These are phyloP conservation scores for Posidonia oceanica DNA, from an alignment of 116 monocot species.

Conservation along the genomic window DNA sequence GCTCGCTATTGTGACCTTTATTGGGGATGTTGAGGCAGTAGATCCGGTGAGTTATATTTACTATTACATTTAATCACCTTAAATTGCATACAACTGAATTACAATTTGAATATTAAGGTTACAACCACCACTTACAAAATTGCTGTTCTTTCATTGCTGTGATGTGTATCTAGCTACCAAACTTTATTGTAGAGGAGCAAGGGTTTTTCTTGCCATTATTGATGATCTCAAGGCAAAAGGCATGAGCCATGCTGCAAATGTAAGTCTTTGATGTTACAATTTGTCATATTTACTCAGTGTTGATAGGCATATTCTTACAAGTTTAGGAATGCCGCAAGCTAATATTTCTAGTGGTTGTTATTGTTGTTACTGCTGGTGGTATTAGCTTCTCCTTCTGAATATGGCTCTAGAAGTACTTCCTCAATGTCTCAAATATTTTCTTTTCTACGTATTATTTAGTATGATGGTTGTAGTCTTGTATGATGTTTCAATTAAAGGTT, in stretches of 20 bases:
- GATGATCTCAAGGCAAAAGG: slow-evolving; percentile 81
- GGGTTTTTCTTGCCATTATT: slow-evolving; percentile 72
- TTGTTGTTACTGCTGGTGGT: no score
- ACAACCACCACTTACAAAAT: background rate
- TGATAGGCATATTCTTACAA: background rate
- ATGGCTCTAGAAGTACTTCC: no score
- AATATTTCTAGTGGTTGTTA: no score
- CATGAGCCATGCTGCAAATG: slow-evolving; percentile 76
- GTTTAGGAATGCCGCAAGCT: slow-evolving; percentile 36
- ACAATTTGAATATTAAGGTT: no score
- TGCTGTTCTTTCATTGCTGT: background rate
- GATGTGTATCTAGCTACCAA: slow-evolving; percentile 33
- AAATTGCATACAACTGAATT: no score
- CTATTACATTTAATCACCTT: background rate
- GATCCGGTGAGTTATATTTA: slow-evolving; percentile 51
- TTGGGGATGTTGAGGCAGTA: slow-evolving; percentile 62
- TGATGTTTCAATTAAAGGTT: no score
- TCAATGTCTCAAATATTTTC: no score
- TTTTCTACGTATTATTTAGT: no score
- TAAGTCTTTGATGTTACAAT: slow-evolving; percentile 10
- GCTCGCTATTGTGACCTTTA: slow-evolving; percentile 86
- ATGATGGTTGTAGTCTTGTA: no score
- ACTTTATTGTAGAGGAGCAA: slow-evolving; percentile 73
- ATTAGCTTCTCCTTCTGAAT: no score
- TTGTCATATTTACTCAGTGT: background rate